These are phyloP conservation scores for Erythrophleum ivorense DNA, from an alignment of 331 rosid species.

Conservation along the genomic window DNA sequence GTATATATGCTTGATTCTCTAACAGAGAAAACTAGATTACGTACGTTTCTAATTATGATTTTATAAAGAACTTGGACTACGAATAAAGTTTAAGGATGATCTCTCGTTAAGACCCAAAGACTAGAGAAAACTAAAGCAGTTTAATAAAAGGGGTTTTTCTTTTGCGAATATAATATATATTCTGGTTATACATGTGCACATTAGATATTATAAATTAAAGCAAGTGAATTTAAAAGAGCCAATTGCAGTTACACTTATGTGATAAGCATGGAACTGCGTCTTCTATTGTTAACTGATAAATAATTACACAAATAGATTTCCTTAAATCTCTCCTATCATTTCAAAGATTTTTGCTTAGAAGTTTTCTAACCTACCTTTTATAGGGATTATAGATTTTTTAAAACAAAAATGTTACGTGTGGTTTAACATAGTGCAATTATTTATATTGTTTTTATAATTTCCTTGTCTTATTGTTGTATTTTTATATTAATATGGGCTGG, in stretches of 20 bases:
- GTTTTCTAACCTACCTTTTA: background rate
- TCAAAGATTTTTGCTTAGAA: conserved; percentile 36
- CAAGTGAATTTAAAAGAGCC: conserved; percentile 8
- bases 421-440: too few relatives aligned
- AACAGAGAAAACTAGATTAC: conserved; percentile 39
- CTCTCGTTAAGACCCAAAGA: conserved; percentile 46
- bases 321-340: conserved; percentile 35
- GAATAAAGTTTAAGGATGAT: conserved; percentile 32
- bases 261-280: conserved; percentile 38
- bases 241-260: conserved; percentile 2
- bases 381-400: too few relatives aligned
- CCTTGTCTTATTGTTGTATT: too few relatives aligned
- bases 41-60: conserved; percentile 27
- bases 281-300: background rate
- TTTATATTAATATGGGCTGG: too few relatives aligned
- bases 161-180: conserved; percentile 26
- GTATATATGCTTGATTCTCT: conserved; percentile 13
- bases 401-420: too few relatives aligned
- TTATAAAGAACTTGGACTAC: conserved; percentile 23
- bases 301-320: conserved; percentile 18
- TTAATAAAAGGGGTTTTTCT: conserved; percentile 27
- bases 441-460: too few relatives aligned
- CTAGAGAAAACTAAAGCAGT: conserved; percentile 16
- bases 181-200: conserved; percentile 9
- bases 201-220: background rate